Evolutionary conservation across 1,284 basidiomycete species (phyloP), one percentile per base, ranked within the genome.

Genomic region (Kalmanozyma brasiliensis): DNA sequence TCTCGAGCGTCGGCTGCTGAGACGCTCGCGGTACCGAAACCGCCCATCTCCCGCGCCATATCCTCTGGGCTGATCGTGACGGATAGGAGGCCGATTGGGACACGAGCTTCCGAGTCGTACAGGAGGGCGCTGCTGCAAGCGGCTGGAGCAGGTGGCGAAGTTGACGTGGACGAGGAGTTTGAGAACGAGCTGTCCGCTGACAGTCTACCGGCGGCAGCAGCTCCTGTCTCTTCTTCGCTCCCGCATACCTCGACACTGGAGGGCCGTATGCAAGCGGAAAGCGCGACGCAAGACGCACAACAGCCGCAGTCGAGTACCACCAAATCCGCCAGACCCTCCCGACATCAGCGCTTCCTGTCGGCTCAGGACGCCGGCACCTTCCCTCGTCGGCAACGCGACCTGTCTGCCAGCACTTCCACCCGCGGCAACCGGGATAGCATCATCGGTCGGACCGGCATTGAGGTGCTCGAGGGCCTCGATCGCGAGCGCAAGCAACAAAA

Each of bases 401-500:
- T n/a, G n/a, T 24, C 19, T 5, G 16, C 24, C 5, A 24, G 29
- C 45, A 36, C 38, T 37, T 43, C 44, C 7, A 41, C 10, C 13
- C 32, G 13, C 24, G 33, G 8, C 11, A 26, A 42, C 10, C 23
- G 19, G 8, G 61, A 70, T 16, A 52, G 36, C 44, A 56, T 70
- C 30, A 36, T 70, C 4, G 67, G 67, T 29, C 26, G 53, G 7
- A 70, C 62, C 3, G 75, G 75, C 24, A 77, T 77, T 17, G 74
- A 77, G 40, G 53, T 77, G n/a, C 47, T 77, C 8, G 72, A 76
- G 29, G 59, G 58, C 2, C 42, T 77, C 13, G 73, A 77, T 46
- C 49, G 53, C 17, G 38, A 71, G 36, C 49, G 72, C 22, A 46
- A 41, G 32, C 52, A 64, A 33, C 35, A 56, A 7, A 30, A 35